Evolutionary conservation across 371 early-diverging fungal genomes (phyloP).

Genomic region (Zopfochytrium polystomum): DNA sequence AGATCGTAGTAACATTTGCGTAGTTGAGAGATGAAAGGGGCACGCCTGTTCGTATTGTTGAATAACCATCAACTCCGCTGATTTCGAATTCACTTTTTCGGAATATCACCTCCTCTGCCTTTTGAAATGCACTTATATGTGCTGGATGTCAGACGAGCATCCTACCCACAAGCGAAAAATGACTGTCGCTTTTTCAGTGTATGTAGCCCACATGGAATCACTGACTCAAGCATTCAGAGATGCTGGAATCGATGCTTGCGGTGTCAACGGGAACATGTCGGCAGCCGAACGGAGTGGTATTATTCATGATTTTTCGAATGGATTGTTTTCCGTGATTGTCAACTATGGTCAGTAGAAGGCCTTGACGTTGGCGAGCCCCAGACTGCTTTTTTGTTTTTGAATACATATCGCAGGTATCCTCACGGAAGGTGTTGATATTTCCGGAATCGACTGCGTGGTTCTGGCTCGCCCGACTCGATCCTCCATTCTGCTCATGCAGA

Average conservation of each 20-base stretch:
- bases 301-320: constrained; percentile 54
- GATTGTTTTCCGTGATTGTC: constrained; percentile 73
- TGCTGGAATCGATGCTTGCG: no score
- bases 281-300: constrained; percentile 71
- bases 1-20: no score
- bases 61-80: neutral
- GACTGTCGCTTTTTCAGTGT: constrained; percentile 87
- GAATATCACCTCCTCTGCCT: no score
- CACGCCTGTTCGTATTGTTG: neutral
- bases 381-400: constrained; percentile 33
- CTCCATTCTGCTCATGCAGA: constrained; percentile 81
- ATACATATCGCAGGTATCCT: constrained; percentile 30
- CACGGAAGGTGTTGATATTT: no score
- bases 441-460: constrained; percentile 77
- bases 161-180: no score
- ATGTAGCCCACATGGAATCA: no score
- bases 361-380: constrained; percentile 57
- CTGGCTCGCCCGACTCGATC: constrained; percentile 87
- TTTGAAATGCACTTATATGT: no score
- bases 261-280: no score
- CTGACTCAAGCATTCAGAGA: no score
- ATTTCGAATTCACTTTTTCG: neutral
- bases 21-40: neutral
- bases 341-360: constrained; percentile 74
- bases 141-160: constrained; percentile 42